Evolutionary conservation across 768 basidiomycete species (phyloP), one percentile per base, ranked within the genome.

Genomic region (Rhodotorula diobovata): DNA sequence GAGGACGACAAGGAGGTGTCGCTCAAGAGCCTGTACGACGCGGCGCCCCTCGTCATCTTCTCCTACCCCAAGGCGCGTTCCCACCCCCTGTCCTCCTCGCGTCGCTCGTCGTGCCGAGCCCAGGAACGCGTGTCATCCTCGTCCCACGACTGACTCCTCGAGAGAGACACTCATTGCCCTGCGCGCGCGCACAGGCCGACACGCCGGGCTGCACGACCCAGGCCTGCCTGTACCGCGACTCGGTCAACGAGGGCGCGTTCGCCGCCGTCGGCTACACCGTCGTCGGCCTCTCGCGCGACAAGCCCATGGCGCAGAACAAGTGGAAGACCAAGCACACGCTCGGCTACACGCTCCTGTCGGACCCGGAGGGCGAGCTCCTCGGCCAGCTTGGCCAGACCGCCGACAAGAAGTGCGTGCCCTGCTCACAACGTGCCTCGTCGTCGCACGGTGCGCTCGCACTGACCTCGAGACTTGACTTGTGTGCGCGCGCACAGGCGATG

Each of bases 281-380:
- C 53, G 91, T 91, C 79, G 92, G 93, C 73, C 81, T 97, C 67
- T 92, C 90, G 79, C 87, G 87, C 11, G 93, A 94, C 80, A 83
- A 85, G 15, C 85, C 90, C 1, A 77, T 84, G 15, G 89, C 89
- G 2, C 91, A 92, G 81, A n/a, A 61, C 43, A 64, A 63, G 61
- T 80, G 74, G 77, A 70, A 67, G 57, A 68, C 61, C 14, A 73
- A 94, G 90, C 90, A 93, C 83, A 83, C 86, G 69, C 85, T 97
- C 34, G 90, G 88, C 25, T 98, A 92, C 79, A 86, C 89, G 7
- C 83, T 96, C 2, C 84, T 98, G 41, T 95, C 91, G 12, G 94
- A 98, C 79, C 91, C 89, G n/a, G 87, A 92, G 79, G 86, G 88
- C 58, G 79, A 83, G 34, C 83, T 97, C 41, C 90, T 97, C 74